Percentiles rank a stretch among this genome's conserved stretches.
Conservation (phyloP, 345 rosid genomes). For the Bretschneidera sinensis region DNA sequence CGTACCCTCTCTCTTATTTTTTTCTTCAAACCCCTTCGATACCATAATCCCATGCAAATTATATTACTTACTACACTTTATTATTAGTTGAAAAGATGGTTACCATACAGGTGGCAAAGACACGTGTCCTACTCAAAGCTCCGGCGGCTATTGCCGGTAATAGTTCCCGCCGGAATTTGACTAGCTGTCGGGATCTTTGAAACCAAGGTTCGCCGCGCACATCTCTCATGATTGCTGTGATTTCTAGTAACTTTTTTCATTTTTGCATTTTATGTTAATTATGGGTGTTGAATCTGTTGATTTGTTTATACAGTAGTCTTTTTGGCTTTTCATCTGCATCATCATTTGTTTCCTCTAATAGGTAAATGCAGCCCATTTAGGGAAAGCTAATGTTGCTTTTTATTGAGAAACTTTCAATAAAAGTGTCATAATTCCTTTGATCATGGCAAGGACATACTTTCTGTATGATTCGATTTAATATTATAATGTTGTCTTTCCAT, state of each 20-base stretch:
- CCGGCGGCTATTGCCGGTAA: conserved; percentile 19
- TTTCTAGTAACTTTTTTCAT: background rate
- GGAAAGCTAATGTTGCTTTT: background rate
- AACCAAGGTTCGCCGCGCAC: conserved; percentile 13
- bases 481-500: no score
- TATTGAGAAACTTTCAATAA: background rate
- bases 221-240: no score
- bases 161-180: conserved; percentile 19
- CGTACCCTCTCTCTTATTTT: conserved; percentile 8
- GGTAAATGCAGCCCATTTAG: background rate
- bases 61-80: conserved; percentile 18
- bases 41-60: conserved; percentile 33
- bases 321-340: background rate
- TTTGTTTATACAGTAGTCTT: background rate
- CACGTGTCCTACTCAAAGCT: conserved; percentile 21
- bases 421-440: background rate
- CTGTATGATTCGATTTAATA: no score
- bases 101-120: conserved; percentile 29
- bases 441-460: background rate
- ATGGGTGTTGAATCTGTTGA: background rate
- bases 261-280: background rate
- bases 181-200: conserved; percentile 26
- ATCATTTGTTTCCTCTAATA: conserved; percentile 1
- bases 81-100: conserved; percentile 22
- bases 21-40: conserved; percentile 24